These are phyloP conservation scores for Termitomyces sp. DNA, from an alignment of 768 basidiomycete species.

Conservation along the genomic window DNA sequence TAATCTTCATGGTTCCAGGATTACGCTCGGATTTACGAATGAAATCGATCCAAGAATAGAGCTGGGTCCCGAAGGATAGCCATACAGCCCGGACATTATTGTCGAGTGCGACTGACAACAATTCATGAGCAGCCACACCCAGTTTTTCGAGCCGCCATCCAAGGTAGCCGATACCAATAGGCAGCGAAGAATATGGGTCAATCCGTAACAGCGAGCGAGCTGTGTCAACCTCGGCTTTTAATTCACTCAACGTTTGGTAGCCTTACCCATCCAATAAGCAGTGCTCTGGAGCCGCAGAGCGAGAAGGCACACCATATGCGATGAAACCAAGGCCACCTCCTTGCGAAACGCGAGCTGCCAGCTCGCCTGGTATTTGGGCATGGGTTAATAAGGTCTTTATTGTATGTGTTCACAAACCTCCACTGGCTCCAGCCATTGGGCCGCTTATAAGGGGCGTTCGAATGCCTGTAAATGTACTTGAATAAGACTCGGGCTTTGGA, in stretches of 20 bases:
- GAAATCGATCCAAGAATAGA: constrained; percentile 55
- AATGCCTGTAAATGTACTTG: constrained; percentile 34
- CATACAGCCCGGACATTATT: constrained; percentile 61
- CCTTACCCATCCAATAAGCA: constrained; percentile 27
- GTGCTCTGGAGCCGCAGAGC: not conserved
- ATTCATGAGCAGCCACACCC: constrained; percentile 28
- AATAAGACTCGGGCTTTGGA: not conserved
- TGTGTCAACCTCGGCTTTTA: constrained; percentile 46
- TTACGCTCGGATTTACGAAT: constrained; percentile 51
- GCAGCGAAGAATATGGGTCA: constrained; percentile 31
- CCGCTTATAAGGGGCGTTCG: constrained; percentile 56
- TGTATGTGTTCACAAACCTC: constrained; percentile 32
- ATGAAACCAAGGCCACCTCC: constrained; percentile 79
- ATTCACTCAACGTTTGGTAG: constrained; percentile 36
- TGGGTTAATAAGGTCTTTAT: constrained; percentile 7
- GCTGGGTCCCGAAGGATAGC: constrained; percentile 64
- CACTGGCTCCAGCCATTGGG: constrained; percentile 69
- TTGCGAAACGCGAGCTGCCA: constrained; percentile 57
- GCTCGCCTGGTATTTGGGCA: constrained; percentile 27
- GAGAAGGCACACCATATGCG: constrained; percentile 42
- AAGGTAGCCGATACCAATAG: constrained; percentile 73
- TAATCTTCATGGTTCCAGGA: constrained; percentile 45
- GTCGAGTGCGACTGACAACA: constrained; percentile 48
- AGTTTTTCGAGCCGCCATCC: constrained; percentile 63
- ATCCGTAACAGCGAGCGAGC: constrained; percentile 42